Evolutionary conservation across 768 basidiomycete species (phyloP), one percentile per base, ranked within the genome.

Genomic region (Pisolithus orientalis): DNA sequence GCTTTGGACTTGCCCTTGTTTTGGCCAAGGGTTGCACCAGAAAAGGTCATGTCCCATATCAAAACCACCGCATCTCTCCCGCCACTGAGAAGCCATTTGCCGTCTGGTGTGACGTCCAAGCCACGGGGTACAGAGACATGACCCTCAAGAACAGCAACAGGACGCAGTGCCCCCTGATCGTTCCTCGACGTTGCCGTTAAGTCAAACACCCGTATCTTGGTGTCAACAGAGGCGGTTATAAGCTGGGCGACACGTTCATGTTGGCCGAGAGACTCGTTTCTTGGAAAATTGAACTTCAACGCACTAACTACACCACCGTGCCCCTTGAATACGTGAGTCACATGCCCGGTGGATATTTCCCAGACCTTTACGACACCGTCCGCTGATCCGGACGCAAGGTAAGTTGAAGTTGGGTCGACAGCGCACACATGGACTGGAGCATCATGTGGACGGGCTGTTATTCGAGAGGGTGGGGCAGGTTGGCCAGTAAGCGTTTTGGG

Each of bases 271-370:
- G 80, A 79, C 2, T 76, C 72, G 55, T 87, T 79, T 54, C 75
- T 79, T 21, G 84, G 85, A 59, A 86, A 90, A 66, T 85, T 87
- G 71, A 94, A 99, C 25, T 79, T 73, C 54, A 98, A 72, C 14
- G 95, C 94, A 58, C 88, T 90, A 65, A 99, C 86, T 54, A 96
- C 90, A n/a, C 96, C 96, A 5, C 94, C 96, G 64, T 98, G 96
- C 2, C 94, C 95, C 62, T 88, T 89, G 77, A 95, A 93, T 11
- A 94, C 78, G 67, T 99, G 96, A 0, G 96, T 99, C 31, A 90
- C 82, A 65, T 85, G 94, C 32, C 93, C 94, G 25, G 84, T 84
- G 4, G 76, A 70, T 44, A 94, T 83, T 65, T 96, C 87, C 94
- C 94, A 98, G 9, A 99, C 91, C 73, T 97, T 98, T 43, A 97